Conservation (phyloP, 129 eudicot species). For the Flaveria robusta region DNA sequence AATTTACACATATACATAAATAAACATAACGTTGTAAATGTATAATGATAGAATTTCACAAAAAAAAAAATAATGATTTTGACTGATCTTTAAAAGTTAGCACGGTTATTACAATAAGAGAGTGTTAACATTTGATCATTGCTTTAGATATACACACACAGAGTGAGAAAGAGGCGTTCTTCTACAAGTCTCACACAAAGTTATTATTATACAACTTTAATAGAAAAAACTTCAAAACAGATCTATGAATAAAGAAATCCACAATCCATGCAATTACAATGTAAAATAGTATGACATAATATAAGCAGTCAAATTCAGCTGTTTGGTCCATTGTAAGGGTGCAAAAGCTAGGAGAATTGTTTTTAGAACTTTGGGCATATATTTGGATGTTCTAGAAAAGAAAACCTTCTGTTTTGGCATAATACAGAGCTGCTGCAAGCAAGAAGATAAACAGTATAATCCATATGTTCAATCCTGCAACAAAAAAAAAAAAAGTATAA, state of each 20-base stretch:
- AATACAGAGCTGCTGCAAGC: slow-evolving; percentile 59
- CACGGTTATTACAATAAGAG: no score
- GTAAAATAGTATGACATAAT: not conserved
- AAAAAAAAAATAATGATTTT: no score
- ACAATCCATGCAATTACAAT: slow-evolving; percentile 1
- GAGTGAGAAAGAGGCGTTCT: no score
- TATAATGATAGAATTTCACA: no score
- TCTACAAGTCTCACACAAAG: not conserved
- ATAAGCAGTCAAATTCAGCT: slow-evolving; percentile 1
- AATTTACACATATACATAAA: no score
- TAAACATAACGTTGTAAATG: no score
- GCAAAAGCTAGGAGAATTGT: not conserved
- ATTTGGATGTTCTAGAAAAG: slow-evolving; percentile 6
- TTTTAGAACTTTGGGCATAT: not conserved
- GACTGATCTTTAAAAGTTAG: no score
- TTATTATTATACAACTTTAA: not conserved
- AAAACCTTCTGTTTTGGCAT: slow-evolving; percentile 41
- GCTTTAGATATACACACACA: no score
- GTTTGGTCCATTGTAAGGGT: not conserved
- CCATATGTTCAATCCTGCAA: slow-evolving; percentile 74
- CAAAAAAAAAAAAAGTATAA: not conserved
- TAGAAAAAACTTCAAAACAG: not conserved
- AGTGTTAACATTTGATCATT: no score
- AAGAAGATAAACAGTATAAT: slow-evolving; percentile 52
- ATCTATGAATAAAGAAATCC: not conserved